Conservation (phyloP, 2,329 filamentous ascomycete genomes). For the Plectosphaerella cucumerina region DNA sequence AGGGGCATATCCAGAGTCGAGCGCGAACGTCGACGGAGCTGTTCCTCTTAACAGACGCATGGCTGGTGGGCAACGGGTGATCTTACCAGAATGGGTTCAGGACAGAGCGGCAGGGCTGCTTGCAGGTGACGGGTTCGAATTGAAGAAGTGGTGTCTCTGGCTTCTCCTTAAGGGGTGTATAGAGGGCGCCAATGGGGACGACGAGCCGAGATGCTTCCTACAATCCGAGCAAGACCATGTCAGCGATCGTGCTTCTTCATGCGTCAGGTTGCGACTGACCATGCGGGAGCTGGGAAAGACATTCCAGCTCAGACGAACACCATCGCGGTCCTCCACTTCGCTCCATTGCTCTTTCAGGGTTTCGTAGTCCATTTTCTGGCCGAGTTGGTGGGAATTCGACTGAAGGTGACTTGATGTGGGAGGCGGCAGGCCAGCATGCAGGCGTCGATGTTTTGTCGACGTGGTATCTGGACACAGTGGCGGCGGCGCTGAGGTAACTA, state of each 20-base stretch:
- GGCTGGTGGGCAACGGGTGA: slow-evolving; percentile 1
- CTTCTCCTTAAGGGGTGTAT: slow-evolving; percentile 95
- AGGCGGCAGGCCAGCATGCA: too few relatives aligned
- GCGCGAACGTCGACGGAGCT: slow-evolving; percentile 82
- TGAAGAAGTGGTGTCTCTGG: slow-evolving; percentile 82
- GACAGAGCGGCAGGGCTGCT: slow-evolving; percentile 90
- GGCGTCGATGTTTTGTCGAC: too few relatives aligned
- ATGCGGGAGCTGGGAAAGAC: slow-evolving; percentile 97
- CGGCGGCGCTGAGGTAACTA: slow-evolving; percentile 81
- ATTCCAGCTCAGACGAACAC: slow-evolving; percentile 95
- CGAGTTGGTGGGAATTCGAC: background rate
- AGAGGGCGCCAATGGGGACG: slow-evolving; percentile 92
- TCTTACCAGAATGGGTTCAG: slow-evolving; percentile 93
- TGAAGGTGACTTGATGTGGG: too few relatives aligned
- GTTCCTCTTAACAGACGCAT: too few relatives aligned
- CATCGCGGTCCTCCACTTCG: slow-evolving; percentile 94
- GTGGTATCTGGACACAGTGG: slow-evolving; percentile 80
- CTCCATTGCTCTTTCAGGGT: slow-evolving; percentile 93
- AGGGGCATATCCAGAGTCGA: slow-evolving; percentile 84
- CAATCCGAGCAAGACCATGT: background rate
- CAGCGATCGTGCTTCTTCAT: background rate
- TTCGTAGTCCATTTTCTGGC: slow-evolving; percentile 76
- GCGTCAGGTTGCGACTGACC: slow-evolving; percentile 46
- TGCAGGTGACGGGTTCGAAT: slow-evolving; percentile 96
- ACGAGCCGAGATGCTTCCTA: slow-evolving; percentile 92